Base-by-base conservation (phyloP, 2,329 filamentous ascomycete species). In the Xylariaceae sp. region DNA sequence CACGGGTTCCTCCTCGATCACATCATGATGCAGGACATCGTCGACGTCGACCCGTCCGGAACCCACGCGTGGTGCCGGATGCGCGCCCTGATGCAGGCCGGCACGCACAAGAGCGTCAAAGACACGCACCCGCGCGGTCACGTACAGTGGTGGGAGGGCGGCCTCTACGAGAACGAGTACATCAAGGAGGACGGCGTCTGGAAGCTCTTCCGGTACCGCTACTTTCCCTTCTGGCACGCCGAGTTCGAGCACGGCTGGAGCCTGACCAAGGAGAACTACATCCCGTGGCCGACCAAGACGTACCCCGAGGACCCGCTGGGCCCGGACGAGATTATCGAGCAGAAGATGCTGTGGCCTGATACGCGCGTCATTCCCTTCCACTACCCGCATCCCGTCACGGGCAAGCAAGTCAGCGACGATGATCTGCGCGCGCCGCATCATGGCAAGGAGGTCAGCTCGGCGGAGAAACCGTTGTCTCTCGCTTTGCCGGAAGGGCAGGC, bases 81-180 rank as follows among this genome's bases (percentile, higher is more conserved):
- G 64, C 69, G 74, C 18, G 68, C 73, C 17, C 64, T 78, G 49
- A 78, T 78, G 74, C 68, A 69, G 24, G 47, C 47, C 4, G 47
- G 74, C 37, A 74, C 72, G 22, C 75, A 79, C 56, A 62, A 72
- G 50, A 70, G 65, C 43, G 67, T 78, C 51, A 64, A 67, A 35
- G 67, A 71, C 33, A 64, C 61, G 8, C 72, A 77, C 49, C 73
- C 74, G 4, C 67, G 72, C 9, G 74, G 74, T 2, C 66, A 73
- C 36, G 64, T 69, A 9, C 74, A 78, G 54, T 79, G 75, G 75
- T 78, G 73, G 70, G 75, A 79, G 55, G 74, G 74, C 33, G 74
- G 75, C 3, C 57, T 78, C 28, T 79, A 79, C 57, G 74, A 78
- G 59, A 79, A 78, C 52, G 74, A 78, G 54, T 79, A 77, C 55